Base-by-base conservation (phyloP, 1,284 basidiomycete genomes). In the Tilletia walkeri region DNA sequence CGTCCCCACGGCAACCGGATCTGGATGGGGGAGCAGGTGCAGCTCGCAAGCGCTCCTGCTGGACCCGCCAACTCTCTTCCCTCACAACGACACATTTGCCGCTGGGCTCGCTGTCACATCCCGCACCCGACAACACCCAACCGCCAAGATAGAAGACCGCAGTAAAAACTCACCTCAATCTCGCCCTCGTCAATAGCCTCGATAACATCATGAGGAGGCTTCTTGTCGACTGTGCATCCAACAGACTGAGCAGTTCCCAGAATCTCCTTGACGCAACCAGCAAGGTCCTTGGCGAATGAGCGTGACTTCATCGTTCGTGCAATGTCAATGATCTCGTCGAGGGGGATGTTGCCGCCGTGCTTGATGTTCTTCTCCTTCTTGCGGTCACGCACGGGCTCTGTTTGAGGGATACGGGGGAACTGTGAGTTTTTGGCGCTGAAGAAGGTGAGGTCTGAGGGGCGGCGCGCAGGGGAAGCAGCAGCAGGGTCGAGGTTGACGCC, bases 311-410 rank as follows among this genome's bases (percentile, higher is more conserved):
- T 97, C 80, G 91, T 96, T 85, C 96, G 92, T 82, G 94, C 94
- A 85, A 95, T 95, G 74, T 95, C 91, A 84, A 94, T 87, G 84
- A 99, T 94, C 87, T 96, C 92, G 84, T 98, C 95, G 72, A 99
- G 88, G 72, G 94, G 85, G 79, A 99, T 89, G 88, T 98, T 99
- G 76, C 96, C 96, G 74, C 87, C 87, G 89, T 99, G 96, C 86
- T 94, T 95, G 87, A 98, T 95, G 89, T 99, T 99, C 89, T 99
- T 99, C 89, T 98, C 94, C 90, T 99, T 99, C 88, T 99, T 99
- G 82, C 96, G 91, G 88, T 99, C 95, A 85, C 95, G 94, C 82
- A 94, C 94, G 78, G 95, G 95, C 88, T 99, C 95, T 94, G 84
- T n/a, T 75, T 63, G 34, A 54, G 34, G 24, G 66, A 48, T 0